Evolutionary conservation across 2,329 filamentous ascomycete genomes (phyloP).

Genomic region (Paraconiothyrium brasiliense): DNA sequence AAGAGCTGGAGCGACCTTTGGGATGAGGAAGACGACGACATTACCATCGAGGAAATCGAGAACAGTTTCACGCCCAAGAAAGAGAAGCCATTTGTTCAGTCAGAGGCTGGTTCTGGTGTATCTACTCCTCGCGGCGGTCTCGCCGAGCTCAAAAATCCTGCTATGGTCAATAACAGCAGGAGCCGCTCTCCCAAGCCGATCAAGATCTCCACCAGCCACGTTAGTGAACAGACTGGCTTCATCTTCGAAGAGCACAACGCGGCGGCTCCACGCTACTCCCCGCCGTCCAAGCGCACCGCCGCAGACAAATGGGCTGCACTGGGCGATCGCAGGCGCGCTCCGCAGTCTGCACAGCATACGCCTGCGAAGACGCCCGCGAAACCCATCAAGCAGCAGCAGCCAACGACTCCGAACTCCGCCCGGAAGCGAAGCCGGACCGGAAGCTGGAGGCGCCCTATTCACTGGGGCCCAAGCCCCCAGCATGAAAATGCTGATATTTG

Average conservation of each 20-base stretch:
- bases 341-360: constrained; percentile 57
- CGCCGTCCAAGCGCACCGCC: constrained; percentile 69
- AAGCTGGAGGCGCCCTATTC: constrained; percentile 49
- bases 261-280: constrained; percentile 65
- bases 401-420: constrained; percentile 43
- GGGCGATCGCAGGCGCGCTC: constrained; percentile 80
- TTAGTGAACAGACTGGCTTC: constrained; percentile 74
- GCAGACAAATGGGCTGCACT: constrained; percentile 91
- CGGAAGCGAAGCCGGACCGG: constrained; percentile 52
- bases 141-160: constrained; percentile 64
- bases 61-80: constrained; percentile 62
- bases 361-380: constrained; percentile 51
- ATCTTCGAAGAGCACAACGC: constrained; percentile 73
- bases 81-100: constrained; percentile 49
- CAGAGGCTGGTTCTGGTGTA: constrained; percentile 54
- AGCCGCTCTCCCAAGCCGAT: constrained; percentile 47
- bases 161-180: constrained; percentile 61
- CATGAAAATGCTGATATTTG: constrained; percentile 46
- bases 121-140: constrained; percentile 62
- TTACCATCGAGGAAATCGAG: constrained; percentile 65
- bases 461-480: constrained; percentile 48
- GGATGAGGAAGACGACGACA: constrained; percentile 93
- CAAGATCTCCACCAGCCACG: constrained; percentile 65
- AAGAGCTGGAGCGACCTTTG: constrained; percentile 99
- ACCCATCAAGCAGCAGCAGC: constrained; percentile 33